Base-by-base conservation (phyloP, 164 flowering plant genomes). In the Magnolia sinica region DNA sequence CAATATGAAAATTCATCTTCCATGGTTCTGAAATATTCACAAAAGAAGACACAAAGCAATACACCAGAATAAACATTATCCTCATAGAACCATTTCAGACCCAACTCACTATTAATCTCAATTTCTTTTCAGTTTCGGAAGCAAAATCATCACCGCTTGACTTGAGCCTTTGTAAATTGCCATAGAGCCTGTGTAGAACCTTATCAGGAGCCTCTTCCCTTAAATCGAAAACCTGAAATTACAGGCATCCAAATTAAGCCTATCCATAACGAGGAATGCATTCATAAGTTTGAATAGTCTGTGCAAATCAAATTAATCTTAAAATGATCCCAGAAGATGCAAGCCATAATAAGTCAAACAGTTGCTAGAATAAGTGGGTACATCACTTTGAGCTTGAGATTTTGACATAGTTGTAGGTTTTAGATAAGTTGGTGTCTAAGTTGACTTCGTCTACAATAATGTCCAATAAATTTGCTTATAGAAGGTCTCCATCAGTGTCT, bases 211-310 rank as follows among this genome's bases (percentile, higher is more conserved):
- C 83, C 64, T 82, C 78, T 74, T 88, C 86, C 37, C 89, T 88
- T 86, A 93, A 81, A 81, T 93, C 98, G 83, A 88, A 85, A 64
- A 93, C 93, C 98, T 93, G 81, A 79, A 84, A 76, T 74, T 69
- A 45, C 20, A 70, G 19, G 18, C 24, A 19, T 70, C 58, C 23
- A 55, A 50, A n/a, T 50, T 19, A 50, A 50, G 55, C 24, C 23
- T 58, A 70, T 70, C 23, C 58, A 70, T 49, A 45, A 3, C 20
- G 50, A 8, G 55, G 8, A 70, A 70, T 3, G 20, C 22, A 4
- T 50, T 49, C 13, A 2, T 10, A 49, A 70, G 8, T 45, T 49
- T 50, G 7, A 14, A 31, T 19, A 68, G 29, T 4, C 45, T 37
- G 45, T 37, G 45, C 45, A 37, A 37, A 37, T 37, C 45, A 55